Evolutionary conservation across 257 asterid species (phyloP).

Genomic region (Capsicum baccatum): DNA sequence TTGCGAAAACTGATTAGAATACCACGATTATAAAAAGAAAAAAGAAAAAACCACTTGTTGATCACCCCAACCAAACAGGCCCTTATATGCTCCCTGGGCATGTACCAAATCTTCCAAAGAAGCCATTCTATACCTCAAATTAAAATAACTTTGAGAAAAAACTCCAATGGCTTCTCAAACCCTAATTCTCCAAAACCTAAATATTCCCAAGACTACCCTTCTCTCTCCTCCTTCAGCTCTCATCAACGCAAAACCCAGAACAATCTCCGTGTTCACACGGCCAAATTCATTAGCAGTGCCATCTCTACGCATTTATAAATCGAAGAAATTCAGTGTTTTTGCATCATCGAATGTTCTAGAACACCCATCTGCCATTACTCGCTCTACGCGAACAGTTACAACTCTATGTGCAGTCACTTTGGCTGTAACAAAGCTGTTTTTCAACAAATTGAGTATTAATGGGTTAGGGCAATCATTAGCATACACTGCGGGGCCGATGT

Average conservation of each 20-base stretch:
- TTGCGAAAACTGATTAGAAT: too few species aligned
- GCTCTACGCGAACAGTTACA: constrained; percentile 76
- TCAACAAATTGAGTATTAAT: constrained; percentile 44
- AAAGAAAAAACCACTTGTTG: neutral
- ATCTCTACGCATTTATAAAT: neutral
- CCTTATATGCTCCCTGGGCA: neutral
- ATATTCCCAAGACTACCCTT: constrained; percentile 24
- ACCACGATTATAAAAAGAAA: too few species aligned
- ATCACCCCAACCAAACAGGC: neutral
- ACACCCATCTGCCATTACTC: constrained; percentile 46
- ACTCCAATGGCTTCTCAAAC: constrained; percentile 61
- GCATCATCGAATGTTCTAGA: constrained; percentile 37
- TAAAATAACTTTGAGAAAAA: constrained; percentile 31
- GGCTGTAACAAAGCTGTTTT: constrained; percentile 53
- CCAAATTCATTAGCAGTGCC: constrained; percentile 32
- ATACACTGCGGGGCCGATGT: constrained; percentile 65
- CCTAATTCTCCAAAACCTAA: constrained; percentile 40
- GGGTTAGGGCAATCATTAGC: constrained; percentile 45
- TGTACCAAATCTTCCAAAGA: neutral
- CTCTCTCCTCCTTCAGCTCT: neutral
- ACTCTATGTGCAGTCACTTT: constrained; percentile 59
- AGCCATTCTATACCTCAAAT: neutral
- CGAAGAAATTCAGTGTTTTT: constrained; percentile 29
- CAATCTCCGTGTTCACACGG: constrained; percentile 30
- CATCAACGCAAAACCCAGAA: constrained; percentile 33